Evolutionary conservation across 179 eudicot species (phyloP), one percentile per base, ranked within the genome.

Genomic region (Spergularia azorica): DNA sequence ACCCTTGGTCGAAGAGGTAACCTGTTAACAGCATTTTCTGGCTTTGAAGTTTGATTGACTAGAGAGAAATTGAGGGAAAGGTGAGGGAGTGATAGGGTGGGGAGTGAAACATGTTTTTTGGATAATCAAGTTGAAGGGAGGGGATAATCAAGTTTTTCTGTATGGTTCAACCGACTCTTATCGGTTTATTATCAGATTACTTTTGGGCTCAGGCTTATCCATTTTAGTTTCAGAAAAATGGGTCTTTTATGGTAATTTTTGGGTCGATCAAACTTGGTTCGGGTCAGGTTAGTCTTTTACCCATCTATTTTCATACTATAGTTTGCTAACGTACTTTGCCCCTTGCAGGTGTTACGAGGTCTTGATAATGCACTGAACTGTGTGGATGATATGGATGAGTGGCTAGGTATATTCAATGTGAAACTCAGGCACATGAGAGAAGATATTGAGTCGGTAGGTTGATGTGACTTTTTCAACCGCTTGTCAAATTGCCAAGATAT

Each of bases 351-450:
- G 48, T 76, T 90, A 67, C 88, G 79, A 76, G 99, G 97, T 79
- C 92, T 95, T 82, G 92, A 88, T 82, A 69, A 81, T 43, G 91
- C 97, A 64, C 75, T 88, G 76, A 86, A 73, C 70, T 85, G 91
- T 86, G 99, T 90, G 74, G 99, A 93, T 60, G 99, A 95, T 80
- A 93, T 95, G 99, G 97, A 93, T 82, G 99, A 95, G 81, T 95
- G 99, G 99, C 80, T 95, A 75, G 94, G 93, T 61, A 94, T 93
- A 83, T 93, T 95, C 79, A 95, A 93, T 84, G 88, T 93, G 62
- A 95, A 95, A 83, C 94, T 95, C 65, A 84, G 99, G 80, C 98
- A 93, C 88, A 95, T 95, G 99, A 87, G 99, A 80, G 98, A 95
- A 79, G 99, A 95, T 81, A 94, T 95, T 80, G 98, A 95, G 74